Evolutionary conservation across 2,329 filamentous ascomycete species (phyloP).

Genomic region (Herpotrichia juniperi): DNA sequence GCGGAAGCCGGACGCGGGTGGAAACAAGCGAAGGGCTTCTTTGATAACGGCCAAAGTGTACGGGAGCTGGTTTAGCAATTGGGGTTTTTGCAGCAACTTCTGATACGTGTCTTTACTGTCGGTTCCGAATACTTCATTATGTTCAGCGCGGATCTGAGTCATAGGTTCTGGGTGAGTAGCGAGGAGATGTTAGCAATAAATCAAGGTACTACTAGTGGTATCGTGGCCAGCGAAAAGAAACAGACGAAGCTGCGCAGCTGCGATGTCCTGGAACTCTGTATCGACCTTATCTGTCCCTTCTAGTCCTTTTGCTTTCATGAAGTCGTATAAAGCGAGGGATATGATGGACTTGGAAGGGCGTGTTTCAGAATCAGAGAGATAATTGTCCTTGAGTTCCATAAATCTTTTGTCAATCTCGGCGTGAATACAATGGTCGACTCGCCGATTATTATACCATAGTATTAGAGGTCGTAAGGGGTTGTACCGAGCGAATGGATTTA

Average conservation of each 20-base stretch:
- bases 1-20: constrained; percentile 15
- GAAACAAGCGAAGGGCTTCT: constrained; percentile 35
- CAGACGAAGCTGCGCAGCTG: constrained; percentile 18
- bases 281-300: not conserved
- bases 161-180: constrained; percentile 17
- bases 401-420: constrained; percentile 14
- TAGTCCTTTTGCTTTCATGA: not conserved
- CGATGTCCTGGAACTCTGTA: not conserved
- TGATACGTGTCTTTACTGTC: constrained; percentile 4
- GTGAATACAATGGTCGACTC: constrained; percentile 11
- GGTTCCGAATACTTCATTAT: constrained; percentile 28
- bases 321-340: constrained; percentile 1
- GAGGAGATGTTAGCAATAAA: constrained; percentile 25
- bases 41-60: constrained; percentile 36
- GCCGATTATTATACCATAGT: constrained; percentile 14
- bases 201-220: constrained; percentile 26
- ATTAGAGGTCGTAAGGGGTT: constrained; percentile 12
- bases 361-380: not conserved
- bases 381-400: constrained; percentile 2
- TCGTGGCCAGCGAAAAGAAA: constrained; percentile 35
- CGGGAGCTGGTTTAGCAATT: constrained; percentile 28
- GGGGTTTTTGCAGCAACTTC: constrained; percentile 16
- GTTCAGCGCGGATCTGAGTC: constrained; percentile 25
- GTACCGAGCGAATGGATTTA: constrained; percentile 6
- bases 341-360: constrained; percentile 16